Percentiles rank a stretch among this genome's conserved stretches.
Evolutionary conservation across 176 grass and related monocot species (phyloP).

Genomic region (Urochloa ruziziensis): DNA sequence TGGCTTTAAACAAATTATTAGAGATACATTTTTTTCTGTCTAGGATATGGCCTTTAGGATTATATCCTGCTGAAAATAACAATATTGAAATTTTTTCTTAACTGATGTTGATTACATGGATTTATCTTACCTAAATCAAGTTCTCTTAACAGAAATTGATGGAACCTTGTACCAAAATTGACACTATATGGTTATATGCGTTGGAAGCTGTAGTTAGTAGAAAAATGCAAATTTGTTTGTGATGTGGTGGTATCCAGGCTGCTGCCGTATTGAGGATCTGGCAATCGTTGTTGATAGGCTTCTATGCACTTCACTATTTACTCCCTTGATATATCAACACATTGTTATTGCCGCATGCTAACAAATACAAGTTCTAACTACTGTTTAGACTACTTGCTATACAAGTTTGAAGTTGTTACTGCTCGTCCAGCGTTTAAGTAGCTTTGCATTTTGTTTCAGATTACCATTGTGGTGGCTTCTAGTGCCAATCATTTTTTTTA

Average conservation of each 20-base stretch:
- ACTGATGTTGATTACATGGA: not conserved
- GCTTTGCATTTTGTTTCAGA: not conserved
- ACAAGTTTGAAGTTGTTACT: not conserved
- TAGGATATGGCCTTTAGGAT: not conserved
- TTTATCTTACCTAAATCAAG: conserved; percentile 1
- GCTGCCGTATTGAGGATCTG: not conserved
- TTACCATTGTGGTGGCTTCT: not conserved
- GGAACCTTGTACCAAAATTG: not conserved
- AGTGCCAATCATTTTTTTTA: conserved; percentile 20
- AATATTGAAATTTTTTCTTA: not conserved
- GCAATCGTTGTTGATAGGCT: not conserved
- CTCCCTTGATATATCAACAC: not conserved
- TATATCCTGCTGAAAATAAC: not conserved
- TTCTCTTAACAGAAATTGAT: not conserved
- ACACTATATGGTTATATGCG: not conserved
- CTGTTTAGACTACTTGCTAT: not conserved
- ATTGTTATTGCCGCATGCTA: not conserved
- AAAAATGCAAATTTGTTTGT: not conserved
- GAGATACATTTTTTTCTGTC: not conserved
- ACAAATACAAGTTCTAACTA: too few species aligned
- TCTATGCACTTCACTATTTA: not conserved
- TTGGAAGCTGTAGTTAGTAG: not conserved
- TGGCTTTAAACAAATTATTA: not conserved
- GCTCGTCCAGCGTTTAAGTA: not conserved
- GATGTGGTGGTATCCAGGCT: not conserved